These are phyloP conservation scores for Rheum nobile DNA, from an alignment of 148 eudicot genomes.

Conservation along the genomic window DNA sequence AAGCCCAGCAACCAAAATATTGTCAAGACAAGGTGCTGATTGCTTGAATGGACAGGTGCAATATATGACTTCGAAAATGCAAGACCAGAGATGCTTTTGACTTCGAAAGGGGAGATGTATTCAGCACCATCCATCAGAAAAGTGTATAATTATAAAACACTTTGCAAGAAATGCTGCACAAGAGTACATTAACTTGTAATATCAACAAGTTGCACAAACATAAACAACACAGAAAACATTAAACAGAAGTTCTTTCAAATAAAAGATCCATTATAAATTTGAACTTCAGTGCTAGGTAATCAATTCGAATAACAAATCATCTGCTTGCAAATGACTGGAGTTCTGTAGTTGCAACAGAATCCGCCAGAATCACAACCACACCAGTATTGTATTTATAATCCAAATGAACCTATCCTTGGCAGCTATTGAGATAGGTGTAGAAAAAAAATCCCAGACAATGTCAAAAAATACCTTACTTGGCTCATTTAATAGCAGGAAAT, in stretches of 20 bases:
- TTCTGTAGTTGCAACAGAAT: neutral
- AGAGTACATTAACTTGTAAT: neutral
- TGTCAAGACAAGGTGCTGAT: slow-evolving; percentile 11
- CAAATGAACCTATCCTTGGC: neutral
- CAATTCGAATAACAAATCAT: neutral
- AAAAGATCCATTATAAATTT: neutral
- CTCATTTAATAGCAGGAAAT: neutral
- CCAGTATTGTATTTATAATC: neutral
- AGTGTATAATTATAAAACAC: neutral
- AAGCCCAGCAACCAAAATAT: slow-evolving; percentile 18
- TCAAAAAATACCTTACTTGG: neutral
- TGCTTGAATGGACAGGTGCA: slow-evolving; percentile 8
- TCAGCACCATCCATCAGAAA: neutral
- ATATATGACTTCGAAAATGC: neutral
- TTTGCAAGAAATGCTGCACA: neutral
- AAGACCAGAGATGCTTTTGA: neutral
- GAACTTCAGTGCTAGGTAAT: neutral
- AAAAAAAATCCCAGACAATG: neutral
- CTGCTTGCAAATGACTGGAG: neutral
- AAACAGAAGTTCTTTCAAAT: neutral
- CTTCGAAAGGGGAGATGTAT: neutral
- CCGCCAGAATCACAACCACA: neutral
- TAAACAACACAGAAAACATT: neutral
- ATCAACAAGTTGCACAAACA: neutral
- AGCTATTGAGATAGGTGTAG: neutral